phyloP scores from a whole-genome alignment of 352 stramenopile genomes.

The Pythium biforme region DNA sequence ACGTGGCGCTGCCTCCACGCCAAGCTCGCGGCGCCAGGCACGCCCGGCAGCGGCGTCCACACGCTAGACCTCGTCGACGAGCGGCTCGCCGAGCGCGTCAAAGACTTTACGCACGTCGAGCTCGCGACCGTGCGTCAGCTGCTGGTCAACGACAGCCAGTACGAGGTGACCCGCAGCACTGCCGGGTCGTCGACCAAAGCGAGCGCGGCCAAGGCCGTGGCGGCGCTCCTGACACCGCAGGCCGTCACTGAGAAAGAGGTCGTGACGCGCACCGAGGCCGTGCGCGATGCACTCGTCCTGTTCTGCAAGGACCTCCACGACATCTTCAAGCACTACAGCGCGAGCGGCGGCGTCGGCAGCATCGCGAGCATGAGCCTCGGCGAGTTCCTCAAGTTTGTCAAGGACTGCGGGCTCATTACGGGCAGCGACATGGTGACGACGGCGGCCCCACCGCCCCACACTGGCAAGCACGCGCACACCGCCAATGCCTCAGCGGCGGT shows the following conservation, averaged over 20 bases:
- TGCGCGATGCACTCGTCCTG: conserved; percentile 48
- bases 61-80: conserved; percentile 57
- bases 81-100: conserved; percentile 57
- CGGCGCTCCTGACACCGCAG: background rate
- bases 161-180: background rate
- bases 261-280: conserved; percentile 39
- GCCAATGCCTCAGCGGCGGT: background rate
- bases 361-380: conserved; percentile 68
- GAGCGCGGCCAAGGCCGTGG: conserved; percentile 12
- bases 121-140: conserved; percentile 51
- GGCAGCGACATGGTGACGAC: background rate
- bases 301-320: conserved; percentile 80
- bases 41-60: conserved; percentile 17
- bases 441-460: background rate
- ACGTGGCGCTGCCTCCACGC: conserved; percentile 63
- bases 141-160: conserved; percentile 47
- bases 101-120: conserved; percentile 59
- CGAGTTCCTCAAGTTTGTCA: conserved; percentile 79
- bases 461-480: background rate
- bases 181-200: background rate
- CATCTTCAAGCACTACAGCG: conserved; percentile 86
- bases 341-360: conserved; percentile 56
- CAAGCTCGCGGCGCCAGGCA: conserved; percentile 24
- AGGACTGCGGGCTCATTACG: conserved; percentile 27
- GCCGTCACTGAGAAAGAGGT: conserved; percentile 66